Base-by-base conservation (phyloP, 108 stramenopile genomes). In the Cyclostephanos tholiformis region DNA sequence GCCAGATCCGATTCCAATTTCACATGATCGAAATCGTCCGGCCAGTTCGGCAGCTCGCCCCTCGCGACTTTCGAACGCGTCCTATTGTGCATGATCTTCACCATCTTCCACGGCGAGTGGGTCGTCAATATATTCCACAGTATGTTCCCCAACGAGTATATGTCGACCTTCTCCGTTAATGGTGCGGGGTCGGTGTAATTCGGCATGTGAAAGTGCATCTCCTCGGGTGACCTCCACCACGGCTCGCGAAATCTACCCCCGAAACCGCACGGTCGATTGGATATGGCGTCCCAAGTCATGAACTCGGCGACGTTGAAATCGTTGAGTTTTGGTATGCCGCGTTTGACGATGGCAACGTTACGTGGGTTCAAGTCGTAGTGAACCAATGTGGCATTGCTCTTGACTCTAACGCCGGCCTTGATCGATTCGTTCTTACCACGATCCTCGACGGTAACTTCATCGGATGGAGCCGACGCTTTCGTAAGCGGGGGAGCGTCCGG, bases 281-380 rank as follows among this genome's bases (percentile, higher is more conserved):
- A 78, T 19, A 59, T 79, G 14, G 65, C 65, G 55, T 87, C 76
- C 79, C 79, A 80, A 2, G 48, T 70, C 46, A 95, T 39, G 68
- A 95, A 95, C 69, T 95, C 90, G 36, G 91, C 94, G 56, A 91
- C 88, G 67, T 95, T 95, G 56, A 95, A 95, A 71, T 95, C 94
- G 56, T 92, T 95, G 39, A 95, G 66, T 65, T 93, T 93, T 25
- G 94, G 94, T 49, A 64, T 85, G 11, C 90, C 91, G 4, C 82
- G 85, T 36, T 65, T 43, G 25, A 93, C 81, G 19, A 95, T 79
- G 20, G 90, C 90, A 74, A 95, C 82, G 65, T 95, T 95, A 1
- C 89, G 76, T 19, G 91, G 91, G 64, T 90, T 90, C 39, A 95
- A 67, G 63, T 95, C 94, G 77, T 95, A 95, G 66, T 95, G 91